Base-by-base conservation (phyloP, 257 asterid species). In the Solanum corneliomulleri region DNA sequence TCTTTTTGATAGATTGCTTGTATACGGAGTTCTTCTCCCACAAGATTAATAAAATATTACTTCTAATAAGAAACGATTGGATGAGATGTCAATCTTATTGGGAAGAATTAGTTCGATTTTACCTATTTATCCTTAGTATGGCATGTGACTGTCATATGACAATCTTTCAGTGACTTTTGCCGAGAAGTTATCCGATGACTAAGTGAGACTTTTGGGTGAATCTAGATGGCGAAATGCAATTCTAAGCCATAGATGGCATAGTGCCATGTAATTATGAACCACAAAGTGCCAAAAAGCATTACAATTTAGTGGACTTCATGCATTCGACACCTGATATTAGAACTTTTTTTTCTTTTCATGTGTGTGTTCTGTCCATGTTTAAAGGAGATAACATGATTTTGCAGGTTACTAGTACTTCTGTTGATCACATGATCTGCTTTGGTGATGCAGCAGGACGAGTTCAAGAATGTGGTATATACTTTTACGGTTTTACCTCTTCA, bases 361-460 rank as follows among this genome's bases (percentile, higher is more conserved):
- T 8, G 25, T 42, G 12, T 21, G 64, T 91, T 75, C 87, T 71
- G 35, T 31, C 29, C 45, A 1, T 49, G 45, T 49, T 49, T 1
- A 31, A 81, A 47, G 69, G 21, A 49, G 69, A 7, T 31, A 66
- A 75, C 83, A 88, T 70, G 45, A 42, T 81, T 88, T 93, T 86
- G 45, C 91, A 97, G 99, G 98, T 92, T 83, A 92, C 97, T 47
- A 88, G 93, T 90, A 92, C 92, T 82, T 93, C 99, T 6, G 91
- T 93, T 84, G 99, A 96, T 88, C 99, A 97, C 88, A 92, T 97
- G 98, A 92, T 87, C 90, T 97, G 98, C 94, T 95, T 97, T 89
- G 92, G 92, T 37, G 99, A 96, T 88, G 98, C 99, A 20, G 94
- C 99, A 29, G 99, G 98, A 35, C 95, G 91, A 56, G 93, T 97